Conservation (phyloP, 1,139 yeast genomes). For the Suhomyces terraborum region DNA sequence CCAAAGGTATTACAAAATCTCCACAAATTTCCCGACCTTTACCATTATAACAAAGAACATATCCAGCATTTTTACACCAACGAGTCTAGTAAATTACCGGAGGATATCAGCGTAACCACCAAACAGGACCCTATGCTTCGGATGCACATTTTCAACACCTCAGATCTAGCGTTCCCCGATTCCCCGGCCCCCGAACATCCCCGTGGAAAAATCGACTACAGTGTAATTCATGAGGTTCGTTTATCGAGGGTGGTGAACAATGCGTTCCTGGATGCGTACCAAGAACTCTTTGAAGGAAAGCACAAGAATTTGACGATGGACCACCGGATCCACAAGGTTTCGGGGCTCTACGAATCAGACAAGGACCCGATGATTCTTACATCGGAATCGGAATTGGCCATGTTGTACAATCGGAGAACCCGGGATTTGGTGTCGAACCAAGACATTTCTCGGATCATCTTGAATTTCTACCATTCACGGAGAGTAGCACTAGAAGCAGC, state of each 20-base stretch:
- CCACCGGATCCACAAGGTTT: conserved; percentile 5
- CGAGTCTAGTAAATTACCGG: conserved; percentile 6
- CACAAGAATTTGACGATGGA: conserved; percentile 1
- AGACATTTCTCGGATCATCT: conserved; percentile 7
- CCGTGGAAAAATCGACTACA: conserved; percentile 4
- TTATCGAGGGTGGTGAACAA: conserved; percentile 5
- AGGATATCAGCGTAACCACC: conserved; percentile 1
- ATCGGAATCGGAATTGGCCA: conserved; percentile 7
- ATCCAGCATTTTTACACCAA: conserved; percentile 14
- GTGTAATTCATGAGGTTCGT: conserved; percentile 6
- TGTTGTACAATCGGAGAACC: conserved; percentile 7
- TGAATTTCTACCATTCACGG: conserved; percentile 10
- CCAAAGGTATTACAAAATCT: conserved; percentile 6
- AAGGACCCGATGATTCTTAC: conserved; percentile 15
- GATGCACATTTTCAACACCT: conserved; percentile 16
- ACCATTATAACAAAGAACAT: conserved; percentile 17
- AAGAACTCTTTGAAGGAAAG: conserved; percentile 14
- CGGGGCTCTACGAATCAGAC: conserved; percentile 15
- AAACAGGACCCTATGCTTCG: conserved; percentile 16
- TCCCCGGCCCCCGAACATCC: background rate
- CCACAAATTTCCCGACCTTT: conserved; percentile 5
- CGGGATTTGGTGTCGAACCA: conserved; percentile 9
- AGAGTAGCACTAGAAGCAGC: conserved; percentile 2
- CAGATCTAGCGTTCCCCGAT: conserved; percentile 2
- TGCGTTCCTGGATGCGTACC: conserved; percentile 11